A percentile compares a stretch with the other conserved stretches of the same genome.
phyloP scores from a whole-genome alignment of 2,329 filamentous ascomycete species.

The Xylariaceae sp. region DNA sequence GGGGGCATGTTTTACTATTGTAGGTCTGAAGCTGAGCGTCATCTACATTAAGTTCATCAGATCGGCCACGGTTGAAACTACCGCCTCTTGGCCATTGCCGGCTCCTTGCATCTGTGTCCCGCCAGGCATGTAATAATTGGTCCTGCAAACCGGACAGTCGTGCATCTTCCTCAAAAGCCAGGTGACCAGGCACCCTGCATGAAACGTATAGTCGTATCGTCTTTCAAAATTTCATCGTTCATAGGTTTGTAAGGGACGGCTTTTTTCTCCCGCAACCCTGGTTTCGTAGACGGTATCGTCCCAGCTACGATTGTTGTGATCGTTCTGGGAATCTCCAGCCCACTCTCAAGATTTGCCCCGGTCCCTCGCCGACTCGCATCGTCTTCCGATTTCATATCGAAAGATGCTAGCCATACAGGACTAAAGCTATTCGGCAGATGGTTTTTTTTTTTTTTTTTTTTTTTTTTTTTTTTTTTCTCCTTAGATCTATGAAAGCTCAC shows the following conservation, averaged over 20 bases:
- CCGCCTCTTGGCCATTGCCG: too few relatives aligned
- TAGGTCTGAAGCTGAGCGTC: too few relatives aligned
- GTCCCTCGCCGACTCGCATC: not conserved
- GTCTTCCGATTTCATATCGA: constrained; percentile 26
- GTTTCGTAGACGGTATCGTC: not conserved
- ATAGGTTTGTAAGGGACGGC: constrained; percentile 14
- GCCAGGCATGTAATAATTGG: constrained; percentile 39
- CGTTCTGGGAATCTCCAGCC: not conserved
- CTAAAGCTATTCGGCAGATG: too few relatives aligned
- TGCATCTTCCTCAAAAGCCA: constrained; percentile 47
- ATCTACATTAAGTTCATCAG: too few relatives aligned
- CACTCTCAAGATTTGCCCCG: constrained; percentile 3
- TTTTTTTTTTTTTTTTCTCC: too few relatives aligned
- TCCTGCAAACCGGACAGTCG: constrained; percentile 48
- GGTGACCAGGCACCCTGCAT: constrained; percentile 46
- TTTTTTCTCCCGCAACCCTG: not conserved
- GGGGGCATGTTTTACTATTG: too few relatives aligned
- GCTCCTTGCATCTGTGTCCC: too few relatives aligned
- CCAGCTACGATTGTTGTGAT: not conserved
- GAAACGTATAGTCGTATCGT: constrained; percentile 47
- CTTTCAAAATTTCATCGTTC: constrained; percentile 46
- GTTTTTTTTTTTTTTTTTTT: too few relatives aligned
- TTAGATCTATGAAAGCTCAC: not conserved
- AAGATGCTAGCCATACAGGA: constrained; percentile 36
- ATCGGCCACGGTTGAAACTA: too few relatives aligned